Base-by-base conservation (phyloP, 305 asterid species). In the Withania somnifera region DNA sequence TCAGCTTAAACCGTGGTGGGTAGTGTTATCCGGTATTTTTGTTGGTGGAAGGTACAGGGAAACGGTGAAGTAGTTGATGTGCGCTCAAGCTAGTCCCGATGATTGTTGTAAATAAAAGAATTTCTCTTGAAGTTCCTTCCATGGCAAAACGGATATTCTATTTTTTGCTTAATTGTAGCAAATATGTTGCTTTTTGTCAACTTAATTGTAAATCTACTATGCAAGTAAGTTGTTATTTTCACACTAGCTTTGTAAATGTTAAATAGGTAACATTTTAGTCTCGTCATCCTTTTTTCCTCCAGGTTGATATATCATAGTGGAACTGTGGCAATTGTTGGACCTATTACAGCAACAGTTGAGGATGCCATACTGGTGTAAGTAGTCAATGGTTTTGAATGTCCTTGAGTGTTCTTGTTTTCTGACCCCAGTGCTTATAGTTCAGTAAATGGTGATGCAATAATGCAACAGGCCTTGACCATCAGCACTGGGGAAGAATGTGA, bases 291-390 rank as follows among this genome's bases (percentile, higher is more conserved):
- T 61, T 83, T 52, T 86, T 61, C 85, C 2, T 19, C 5, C 93
- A 95, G 98, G 80, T 82, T 97, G 80, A 56, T 91, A 83, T 95
- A 96, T 86, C 96, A 92, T 83, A 82, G 93, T 1, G 98, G 98
- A 86, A 93, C 98, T 47, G 98, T 93, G 8, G 98, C 91, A 93
- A 88, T 93, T 77, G 91, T 95, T 24, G 98, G 98, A 42, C 93
- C 98, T 81, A 90, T 95, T 78, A 84, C 98, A 58, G 87, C 98
- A 61, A 86, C 83, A 78, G 97, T 95, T 86, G 98, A 95, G 89
- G 98, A 95, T 88, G 83, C 93, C 38, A 83, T 91, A 75, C 93
- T 93, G 67, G 97, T 93, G 98, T 95, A 89, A 92, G 98, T 88
- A 81, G 45, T 80, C 11, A 4, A 22, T 30, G 6, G 32, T 57